Percentiles rank a stretch among this genome's conserved stretches.
phyloP scores from a whole-genome alignment of 306 rosid genomes.

The Gleditsia sinensis region DNA sequence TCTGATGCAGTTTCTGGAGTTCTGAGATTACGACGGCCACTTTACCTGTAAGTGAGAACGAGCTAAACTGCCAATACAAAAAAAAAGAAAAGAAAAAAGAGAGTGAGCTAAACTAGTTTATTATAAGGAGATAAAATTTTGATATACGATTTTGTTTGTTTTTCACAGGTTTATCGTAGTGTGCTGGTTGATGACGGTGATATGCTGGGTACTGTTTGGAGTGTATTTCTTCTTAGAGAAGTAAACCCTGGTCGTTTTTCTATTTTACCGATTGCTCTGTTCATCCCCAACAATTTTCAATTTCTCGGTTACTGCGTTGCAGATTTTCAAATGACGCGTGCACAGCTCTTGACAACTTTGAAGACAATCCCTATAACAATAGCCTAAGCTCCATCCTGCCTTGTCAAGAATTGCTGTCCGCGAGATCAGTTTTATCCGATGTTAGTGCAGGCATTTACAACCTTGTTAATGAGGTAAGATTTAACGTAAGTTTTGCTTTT shows the following conservation, averaged over 20 bases:
- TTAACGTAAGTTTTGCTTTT: no score
- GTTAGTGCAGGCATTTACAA: constrained; percentile 50
- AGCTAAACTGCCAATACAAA: no score
- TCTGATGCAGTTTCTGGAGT: constrained; percentile 57
- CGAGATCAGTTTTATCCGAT: constrained; percentile 46
- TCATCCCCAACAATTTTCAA: neutral
- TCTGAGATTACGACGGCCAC: constrained; percentile 42
- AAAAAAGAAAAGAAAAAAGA: no score
- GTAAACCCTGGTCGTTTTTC: constrained; percentile 45
- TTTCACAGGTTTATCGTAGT: constrained; percentile 56
- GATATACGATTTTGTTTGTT: neutral
- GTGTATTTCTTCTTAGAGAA: constrained; percentile 60
- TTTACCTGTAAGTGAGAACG: constrained; percentile 59
- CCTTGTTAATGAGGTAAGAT: constrained; percentile 56
- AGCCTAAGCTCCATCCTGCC: constrained; percentile 70
- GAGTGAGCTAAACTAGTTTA: constrained; percentile 37
- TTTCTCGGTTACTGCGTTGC: constrained; percentile 14
- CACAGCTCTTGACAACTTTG: constrained; percentile 59
- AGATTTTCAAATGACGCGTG: constrained; percentile 70
- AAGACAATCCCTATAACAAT: constrained; percentile 60
- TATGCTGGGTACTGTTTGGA: constrained; percentile 74
- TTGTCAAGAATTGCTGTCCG: constrained; percentile 60
- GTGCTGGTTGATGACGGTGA: constrained; percentile 65
- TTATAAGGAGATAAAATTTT: neutral
- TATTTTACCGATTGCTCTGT: neutral